Conservation (phyloP, 2,329 filamentous ascomycete genomes). For the Pseudogymnoascus sp. region DNA sequence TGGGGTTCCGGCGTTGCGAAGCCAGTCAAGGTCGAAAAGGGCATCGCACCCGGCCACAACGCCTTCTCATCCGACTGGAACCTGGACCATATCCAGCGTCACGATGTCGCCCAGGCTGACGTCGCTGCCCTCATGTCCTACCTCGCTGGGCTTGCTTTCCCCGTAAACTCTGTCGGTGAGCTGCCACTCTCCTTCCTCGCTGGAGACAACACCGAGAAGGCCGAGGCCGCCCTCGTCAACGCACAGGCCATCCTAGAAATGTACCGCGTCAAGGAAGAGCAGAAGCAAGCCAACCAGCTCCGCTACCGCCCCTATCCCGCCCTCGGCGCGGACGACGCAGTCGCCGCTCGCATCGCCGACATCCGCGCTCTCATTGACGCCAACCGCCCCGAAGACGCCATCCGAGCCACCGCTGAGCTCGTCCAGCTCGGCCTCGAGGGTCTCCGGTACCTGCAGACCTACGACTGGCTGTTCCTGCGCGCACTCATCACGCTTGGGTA, state of each 20-base stretch:
- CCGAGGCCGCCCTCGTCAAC: slow-evolving; percentile 76
- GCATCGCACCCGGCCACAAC: slow-evolving; percentile 71
- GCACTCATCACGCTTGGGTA: slow-evolving; percentile 85
- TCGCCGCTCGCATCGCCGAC: slow-evolving; percentile 56
- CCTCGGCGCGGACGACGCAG: slow-evolving; percentile 55
- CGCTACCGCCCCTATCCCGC: slow-evolving; percentile 68
- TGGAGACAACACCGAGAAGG: slow-evolving; percentile 65
- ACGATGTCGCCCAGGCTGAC: slow-evolving; percentile 91
- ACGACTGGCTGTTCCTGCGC: slow-evolving; percentile 94
- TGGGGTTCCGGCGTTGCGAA: slow-evolving; percentile 89
- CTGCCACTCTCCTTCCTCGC: slow-evolving; percentile 77
- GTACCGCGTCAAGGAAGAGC: slow-evolving; percentile 87
- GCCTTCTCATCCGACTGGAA: slow-evolving; percentile 88
- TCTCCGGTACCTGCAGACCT: slow-evolving; percentile 89
- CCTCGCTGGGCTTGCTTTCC: slow-evolving; percentile 77
- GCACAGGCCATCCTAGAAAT: slow-evolving; percentile 85
- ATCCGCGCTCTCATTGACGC: slow-evolving; percentile 61
- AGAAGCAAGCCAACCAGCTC: slow-evolving; percentile 68
- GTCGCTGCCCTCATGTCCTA: slow-evolving; percentile 94
- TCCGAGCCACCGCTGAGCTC: slow-evolving; percentile 66
- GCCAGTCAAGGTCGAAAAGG: slow-evolving; percentile 50
- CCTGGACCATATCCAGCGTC: slow-evolving; percentile 67
- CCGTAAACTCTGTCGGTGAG: slow-evolving; percentile 92
- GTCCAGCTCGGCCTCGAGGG: slow-evolving; percentile 73
- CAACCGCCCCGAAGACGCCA: slow-evolving; percentile 65